Evolutionary conservation across 2,329 filamentous ascomycete genomes (phyloP).

Genomic region (Pseudocercospora macadamiae): DNA sequence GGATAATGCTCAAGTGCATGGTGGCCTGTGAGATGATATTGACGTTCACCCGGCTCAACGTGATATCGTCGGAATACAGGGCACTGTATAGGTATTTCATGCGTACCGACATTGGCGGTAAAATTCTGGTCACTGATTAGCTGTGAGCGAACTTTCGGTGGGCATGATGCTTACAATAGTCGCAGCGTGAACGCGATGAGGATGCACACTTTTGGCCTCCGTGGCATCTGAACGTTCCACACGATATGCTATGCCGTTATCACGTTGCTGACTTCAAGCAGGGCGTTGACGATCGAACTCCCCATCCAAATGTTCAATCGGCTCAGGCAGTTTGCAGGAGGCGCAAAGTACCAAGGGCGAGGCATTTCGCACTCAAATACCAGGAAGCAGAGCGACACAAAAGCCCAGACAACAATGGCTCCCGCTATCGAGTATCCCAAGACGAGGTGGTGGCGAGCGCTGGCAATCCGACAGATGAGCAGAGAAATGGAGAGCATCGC

Average conservation of each 20-base stretch:
- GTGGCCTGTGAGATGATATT: conserved; percentile 31
- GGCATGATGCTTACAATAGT: conserved; percentile 25
- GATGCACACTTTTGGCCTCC: conserved; percentile 27
- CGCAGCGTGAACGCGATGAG: conserved; percentile 30
- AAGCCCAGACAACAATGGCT: conserved; percentile 22
- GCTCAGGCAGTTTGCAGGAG: conserved; percentile 22
- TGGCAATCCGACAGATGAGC: conserved; percentile 33
- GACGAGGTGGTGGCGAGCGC: conserved; percentile 21
- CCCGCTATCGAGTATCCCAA: conserved; percentile 24
- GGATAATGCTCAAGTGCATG: conserved; percentile 34
- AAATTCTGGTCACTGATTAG: conserved; percentile 6
- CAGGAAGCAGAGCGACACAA: conserved; percentile 20
- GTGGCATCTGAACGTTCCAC: conserved; percentile 33
- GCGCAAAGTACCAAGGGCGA: conserved; percentile 27
- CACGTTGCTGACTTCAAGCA: conserved; percentile 30
- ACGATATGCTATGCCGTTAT: conserved; percentile 29
- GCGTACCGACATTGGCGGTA: conserved; percentile 26
- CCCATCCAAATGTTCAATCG: conserved; percentile 26
- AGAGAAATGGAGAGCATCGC: conserved; percentile 32
- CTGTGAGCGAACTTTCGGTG: not conserved
- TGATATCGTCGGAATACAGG: conserved; percentile 22
- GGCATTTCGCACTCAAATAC: conserved; percentile 32
- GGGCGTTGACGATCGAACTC: conserved; percentile 20
- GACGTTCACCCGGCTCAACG: conserved; percentile 20
- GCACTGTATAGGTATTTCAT: conserved; percentile 23